A percentile compares a stretch with the other conserved stretches of the same genome.
These are phyloP conservation scores for Ophiostoma novo-ulmi DNA, from an alignment of 2,329 filamentous ascomycete genomes.

Conservation along the genomic window DNA sequence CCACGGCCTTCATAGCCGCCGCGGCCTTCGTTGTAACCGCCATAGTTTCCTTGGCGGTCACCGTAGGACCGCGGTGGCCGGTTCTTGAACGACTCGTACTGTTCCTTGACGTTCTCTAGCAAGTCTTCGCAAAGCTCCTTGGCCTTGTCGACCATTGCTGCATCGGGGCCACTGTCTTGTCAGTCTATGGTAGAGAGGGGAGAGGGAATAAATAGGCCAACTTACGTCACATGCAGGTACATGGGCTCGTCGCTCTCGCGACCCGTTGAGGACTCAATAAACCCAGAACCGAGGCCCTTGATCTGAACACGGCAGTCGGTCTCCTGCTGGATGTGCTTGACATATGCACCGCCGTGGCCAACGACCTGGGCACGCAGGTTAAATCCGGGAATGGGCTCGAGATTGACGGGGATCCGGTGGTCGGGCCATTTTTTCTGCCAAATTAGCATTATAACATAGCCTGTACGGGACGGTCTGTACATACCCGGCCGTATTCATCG, in stretches of 20 bases:
- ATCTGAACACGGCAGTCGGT: conserved; percentile 96
- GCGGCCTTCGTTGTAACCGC: conserved; percentile 43
- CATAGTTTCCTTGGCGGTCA: conserved; percentile 40
- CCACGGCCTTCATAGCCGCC: conserved; percentile 40
- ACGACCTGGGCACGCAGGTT: conserved; percentile 95
- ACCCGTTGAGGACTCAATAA: conserved; percentile 82
- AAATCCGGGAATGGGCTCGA: conserved; percentile 90
- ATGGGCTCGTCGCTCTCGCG: conserved; percentile 91
- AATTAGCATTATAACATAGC: neutral
- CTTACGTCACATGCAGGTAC: conserved; percentile 92
- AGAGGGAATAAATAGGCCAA: conserved; percentile 26
- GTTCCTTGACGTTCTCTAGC: conserved; percentile 75
- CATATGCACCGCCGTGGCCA: conserved; percentile 87
- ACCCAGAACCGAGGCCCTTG: conserved; percentile 92
- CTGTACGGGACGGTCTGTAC: conserved; percentile 48
- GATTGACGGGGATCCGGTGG: conserved; percentile 82
- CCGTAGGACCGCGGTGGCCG: conserved; percentile 63
- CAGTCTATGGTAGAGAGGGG: neutral
- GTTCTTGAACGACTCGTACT: conserved; percentile 88
- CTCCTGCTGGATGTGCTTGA: conserved; percentile 96
- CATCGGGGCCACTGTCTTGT: conserved; percentile 68
- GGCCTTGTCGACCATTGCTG: conserved; percentile 76
- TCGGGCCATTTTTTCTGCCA: conserved; percentile 78
- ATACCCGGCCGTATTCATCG: conserved; percentile 59
- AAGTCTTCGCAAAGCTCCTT: conserved; percentile 87